Evolutionary conservation across 768 basidiomycete genomes (phyloP).

Genomic region (Termitomyces sp.): DNA sequence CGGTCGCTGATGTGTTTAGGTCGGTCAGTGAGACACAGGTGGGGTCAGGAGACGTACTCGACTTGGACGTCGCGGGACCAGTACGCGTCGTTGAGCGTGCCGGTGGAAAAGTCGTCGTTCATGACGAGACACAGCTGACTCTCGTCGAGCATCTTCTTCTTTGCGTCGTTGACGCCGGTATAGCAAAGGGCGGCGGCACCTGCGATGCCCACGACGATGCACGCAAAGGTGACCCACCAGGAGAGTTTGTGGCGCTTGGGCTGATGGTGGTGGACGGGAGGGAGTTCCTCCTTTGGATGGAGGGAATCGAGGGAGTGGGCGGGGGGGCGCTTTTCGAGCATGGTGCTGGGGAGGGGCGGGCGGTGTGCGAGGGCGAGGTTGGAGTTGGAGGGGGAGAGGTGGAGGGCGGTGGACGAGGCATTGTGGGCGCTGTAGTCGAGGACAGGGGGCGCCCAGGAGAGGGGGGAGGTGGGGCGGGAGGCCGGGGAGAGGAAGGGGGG

Average conservation of each 20-base stretch:
- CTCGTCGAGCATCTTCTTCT: slow-evolving; percentile 30
- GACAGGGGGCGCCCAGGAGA: slow-evolving; percentile 45
- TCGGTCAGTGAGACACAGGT: background rate
- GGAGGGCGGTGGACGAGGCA: slow-evolving; percentile 19
- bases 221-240: slow-evolving; percentile 45
- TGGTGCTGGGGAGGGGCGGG: slow-evolving; percentile 46
- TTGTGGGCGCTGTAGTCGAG: slow-evolving; percentile 15
- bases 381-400: slow-evolving; percentile 19
- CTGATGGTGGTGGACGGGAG: background rate
- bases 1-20: slow-evolving; percentile 36
- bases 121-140: slow-evolving; percentile 54
- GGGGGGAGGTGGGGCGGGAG: slow-evolving; percentile 52
- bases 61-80: slow-evolving; percentile 69
- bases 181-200: slow-evolving; percentile 50
- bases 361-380: slow-evolving; percentile 28
- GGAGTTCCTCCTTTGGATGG: background rate
- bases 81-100: slow-evolving; percentile 35
- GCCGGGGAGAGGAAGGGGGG: slow-evolving; percentile 67
- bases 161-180: slow-evolving; percentile 41
- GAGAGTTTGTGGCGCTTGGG: slow-evolving; percentile 17
- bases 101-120: slow-evolving; percentile 58
- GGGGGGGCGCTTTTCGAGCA: slow-evolving; percentile 27
- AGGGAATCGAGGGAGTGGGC: background rate
- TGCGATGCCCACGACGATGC: slow-evolving; percentile 47
- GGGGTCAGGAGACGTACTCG: slow-evolving; percentile 34